A percentile compares a stretch with the other conserved stretches of the same genome.
Conservation (phyloP, 768 basidiomycete genomes). For the Tylopilus vinaceipallidus region DNA sequence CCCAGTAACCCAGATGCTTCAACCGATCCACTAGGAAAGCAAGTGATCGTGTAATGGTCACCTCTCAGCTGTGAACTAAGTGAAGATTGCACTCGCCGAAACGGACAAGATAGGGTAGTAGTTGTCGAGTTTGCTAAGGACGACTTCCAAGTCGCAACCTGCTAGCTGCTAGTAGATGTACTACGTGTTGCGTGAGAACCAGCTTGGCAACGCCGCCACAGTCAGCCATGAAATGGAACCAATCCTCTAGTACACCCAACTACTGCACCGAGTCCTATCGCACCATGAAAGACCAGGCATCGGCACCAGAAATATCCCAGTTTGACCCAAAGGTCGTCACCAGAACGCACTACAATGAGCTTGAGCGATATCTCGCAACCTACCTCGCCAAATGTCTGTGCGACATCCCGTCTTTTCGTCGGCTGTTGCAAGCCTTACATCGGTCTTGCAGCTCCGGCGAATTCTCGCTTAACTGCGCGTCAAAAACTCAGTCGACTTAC, state of each 20-base stretch:
- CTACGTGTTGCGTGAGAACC: too few relatives aligned
- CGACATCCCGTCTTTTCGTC: not conserved
- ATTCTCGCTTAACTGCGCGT: constrained; percentile 78
- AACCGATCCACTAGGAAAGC: too few relatives aligned
- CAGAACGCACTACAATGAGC: constrained; percentile 69
- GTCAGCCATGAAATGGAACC: constrained; percentile 54
- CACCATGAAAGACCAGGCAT: constrained; percentile 52
- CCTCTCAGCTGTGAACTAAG: too few relatives aligned
- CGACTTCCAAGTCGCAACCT: too few relatives aligned
- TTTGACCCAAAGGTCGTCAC: constrained; percentile 65
- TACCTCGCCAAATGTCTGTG: constrained; percentile 72
- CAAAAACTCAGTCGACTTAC: constrained; percentile 95
- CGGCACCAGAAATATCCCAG: constrained; percentile 46
- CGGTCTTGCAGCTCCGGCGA: constrained; percentile 57
- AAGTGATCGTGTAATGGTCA: too few relatives aligned
- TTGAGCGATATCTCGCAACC: constrained; percentile 65
- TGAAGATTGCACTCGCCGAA: too few relatives aligned
- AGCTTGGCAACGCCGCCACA: too few relatives aligned
- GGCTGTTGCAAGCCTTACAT: not conserved
- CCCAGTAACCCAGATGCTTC: too few relatives aligned
- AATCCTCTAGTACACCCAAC: constrained; percentile 79
- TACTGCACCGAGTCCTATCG: constrained; percentile 81
- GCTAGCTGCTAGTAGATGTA: too few relatives aligned
- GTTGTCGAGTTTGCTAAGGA: too few relatives aligned
- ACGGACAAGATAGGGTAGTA: too few relatives aligned